phyloP scores from a whole-genome alignment of 2,329 filamentous ascomycete genomes.

The Claviceps africana region DNA sequence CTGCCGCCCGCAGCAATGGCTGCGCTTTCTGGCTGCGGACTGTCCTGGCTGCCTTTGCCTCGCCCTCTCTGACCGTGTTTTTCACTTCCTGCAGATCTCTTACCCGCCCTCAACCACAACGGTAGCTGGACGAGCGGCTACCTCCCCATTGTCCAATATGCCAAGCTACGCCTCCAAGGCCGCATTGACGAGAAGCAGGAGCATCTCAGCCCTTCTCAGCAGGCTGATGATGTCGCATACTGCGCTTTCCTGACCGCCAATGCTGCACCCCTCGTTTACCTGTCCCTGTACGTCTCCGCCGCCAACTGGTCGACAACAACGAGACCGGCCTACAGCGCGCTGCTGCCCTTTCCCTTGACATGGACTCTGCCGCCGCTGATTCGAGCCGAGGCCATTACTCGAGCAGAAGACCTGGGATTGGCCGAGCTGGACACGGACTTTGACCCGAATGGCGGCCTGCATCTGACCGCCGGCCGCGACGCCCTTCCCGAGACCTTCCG shows the following conservation, averaged over 20 bases:
- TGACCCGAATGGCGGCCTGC: slow-evolving; percentile 23
- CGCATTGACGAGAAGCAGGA: slow-evolving; percentile 22
- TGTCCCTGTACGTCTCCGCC: slow-evolving; percentile 80
- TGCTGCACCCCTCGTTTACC: slow-evolving; percentile 65
- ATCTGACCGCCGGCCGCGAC: slow-evolving; percentile 23
- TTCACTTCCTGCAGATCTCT: slow-evolving; percentile 28
- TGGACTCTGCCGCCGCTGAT: slow-evolving; percentile 70
- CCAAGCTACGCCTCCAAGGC: slow-evolving; percentile 16
- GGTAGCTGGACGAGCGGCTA: slow-evolving; percentile 46
- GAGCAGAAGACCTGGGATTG: slow-evolving; percentile 57
- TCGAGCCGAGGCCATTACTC: slow-evolving; percentile 53
- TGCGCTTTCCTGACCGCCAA: slow-evolving; percentile 59
- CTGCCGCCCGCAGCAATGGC: not conserved
- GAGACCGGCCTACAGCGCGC: slow-evolving; percentile 62
- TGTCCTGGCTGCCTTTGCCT: not conserved
- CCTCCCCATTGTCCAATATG: slow-evolving; percentile 42
- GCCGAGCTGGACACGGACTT: slow-evolving; percentile 52
- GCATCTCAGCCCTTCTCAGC: slow-evolving; percentile 23
- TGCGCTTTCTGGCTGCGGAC: too few relatives aligned
- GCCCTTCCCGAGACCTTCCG: slow-evolving; percentile 26
- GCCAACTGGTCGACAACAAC: slow-evolving; percentile 72
- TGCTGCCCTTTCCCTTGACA: slow-evolving; percentile 76
- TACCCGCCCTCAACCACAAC: slow-evolving; percentile 40
- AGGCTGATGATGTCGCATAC: slow-evolving; percentile 37
- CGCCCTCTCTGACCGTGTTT: not conserved